Evolutionary conservation across 1,284 basidiomycete genomes (phyloP), one percentile per base, ranked within the genome.

Genomic region (Rhodotorula sp.): DNA sequence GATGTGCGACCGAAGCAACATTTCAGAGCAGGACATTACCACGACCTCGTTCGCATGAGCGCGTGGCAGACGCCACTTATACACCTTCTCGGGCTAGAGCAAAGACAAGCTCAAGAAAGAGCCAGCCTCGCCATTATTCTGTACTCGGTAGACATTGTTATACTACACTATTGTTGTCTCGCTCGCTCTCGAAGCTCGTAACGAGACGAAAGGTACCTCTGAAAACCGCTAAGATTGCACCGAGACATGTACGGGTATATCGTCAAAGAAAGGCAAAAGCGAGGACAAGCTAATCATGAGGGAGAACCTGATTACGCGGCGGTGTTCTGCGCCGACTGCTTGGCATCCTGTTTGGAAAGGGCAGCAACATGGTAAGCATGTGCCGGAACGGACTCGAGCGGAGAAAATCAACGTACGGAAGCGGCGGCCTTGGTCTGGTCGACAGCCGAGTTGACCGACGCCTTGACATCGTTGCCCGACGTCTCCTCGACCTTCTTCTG

Each of bases 1-100:
- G 47, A 73, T 76, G 73, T 75, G 73, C 64, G 67, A 69, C 52
- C 67, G 67, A 7, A 69, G 67, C 56, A 70, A 70, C n/a, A 74
- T 74, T 56, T 34, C 70, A 6, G 73, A 71, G 50, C 5, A 23
- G 28, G 73, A 74, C 68, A 68, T 74, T 43, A 4, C 28, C 4
- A 56, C 61, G 38, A 68, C 60, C 28, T 50, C 26, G 2, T 63
- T 63, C 43, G 54, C 54, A 12, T 50, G 23, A 23, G 38, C 38
- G 12, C 2, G 38, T 43, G 0, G 10, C 38, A 43, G 8, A 14
- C 18, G 5, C 23, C 49, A 18, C 48, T 21, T 5, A 14, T 49
- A 49, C 48, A 5, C 48, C 49, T 50, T 6, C 49, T 50, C 10
- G 49, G 23, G 19, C 49, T 50, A 18, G 49, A 50, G 23, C 49